Evolutionary conservation across 805 yeast genomes (phyloP).

Genomic region (Metschnikowia orientalis): DNA sequence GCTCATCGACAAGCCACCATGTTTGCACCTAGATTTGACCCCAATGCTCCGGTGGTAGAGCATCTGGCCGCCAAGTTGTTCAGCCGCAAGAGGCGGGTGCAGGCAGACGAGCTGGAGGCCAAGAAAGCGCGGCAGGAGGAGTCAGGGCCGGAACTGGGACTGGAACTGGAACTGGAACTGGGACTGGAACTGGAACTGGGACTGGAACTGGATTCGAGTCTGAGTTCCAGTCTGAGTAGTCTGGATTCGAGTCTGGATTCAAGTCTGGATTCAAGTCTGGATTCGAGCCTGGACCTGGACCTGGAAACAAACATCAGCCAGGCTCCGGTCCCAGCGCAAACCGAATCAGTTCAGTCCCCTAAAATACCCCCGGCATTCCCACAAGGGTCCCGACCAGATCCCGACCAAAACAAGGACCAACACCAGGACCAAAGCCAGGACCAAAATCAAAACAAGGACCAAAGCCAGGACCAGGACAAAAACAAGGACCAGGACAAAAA

Average conservation of each 20-base stretch:
- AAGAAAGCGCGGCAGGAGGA: not conserved
- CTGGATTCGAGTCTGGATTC: slow-evolving; percentile 8
- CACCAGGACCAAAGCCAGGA: not conserved
- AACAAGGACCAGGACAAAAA: not conserved
- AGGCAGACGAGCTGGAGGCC: slow-evolving; percentile 7
- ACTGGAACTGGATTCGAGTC: slow-evolving; percentile 15
- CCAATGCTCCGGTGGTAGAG: slow-evolving; percentile 26
- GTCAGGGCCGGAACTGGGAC: not conserved
- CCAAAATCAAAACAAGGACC: slow-evolving; percentile 3
- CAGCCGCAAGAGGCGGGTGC: slow-evolving; percentile 18
- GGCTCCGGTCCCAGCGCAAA: no score
- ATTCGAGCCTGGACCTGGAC: slow-evolving; percentile 2
- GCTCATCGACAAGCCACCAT: slow-evolving; percentile 24
- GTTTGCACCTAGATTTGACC: slow-evolving; percentile 68
- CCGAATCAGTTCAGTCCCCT: no score
- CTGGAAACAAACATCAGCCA: slow-evolving; percentile 13
- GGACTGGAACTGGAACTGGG: slow-evolving; percentile 8
- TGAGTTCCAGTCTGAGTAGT: slow-evolving; percentile 13
- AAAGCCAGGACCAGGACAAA: no score
- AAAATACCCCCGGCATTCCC: no score
- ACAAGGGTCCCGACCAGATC: no score
- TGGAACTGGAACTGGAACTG: not conserved
- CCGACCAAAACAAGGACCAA: no score
- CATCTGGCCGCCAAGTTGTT: slow-evolving; percentile 9
- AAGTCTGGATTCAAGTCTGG: slow-evolving; percentile 1